phyloP scores from a whole-genome alignment of 331 rosid species.

The Rosa hybrid region DNA sequence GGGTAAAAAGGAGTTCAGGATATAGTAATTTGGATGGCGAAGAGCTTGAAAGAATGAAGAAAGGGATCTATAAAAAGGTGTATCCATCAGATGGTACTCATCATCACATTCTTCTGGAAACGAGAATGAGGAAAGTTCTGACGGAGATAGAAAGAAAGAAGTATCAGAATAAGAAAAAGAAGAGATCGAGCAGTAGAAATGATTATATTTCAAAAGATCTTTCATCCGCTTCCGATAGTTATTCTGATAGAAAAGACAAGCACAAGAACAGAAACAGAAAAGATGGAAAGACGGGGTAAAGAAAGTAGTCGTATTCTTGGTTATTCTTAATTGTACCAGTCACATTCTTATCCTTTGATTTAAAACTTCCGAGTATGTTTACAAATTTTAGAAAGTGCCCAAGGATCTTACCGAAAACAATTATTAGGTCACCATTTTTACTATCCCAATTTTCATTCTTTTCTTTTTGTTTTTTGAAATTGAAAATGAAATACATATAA shows the following conservation, averaged over 20 bases:
- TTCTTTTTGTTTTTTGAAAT: too few relatives aligned
- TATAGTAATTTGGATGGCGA: constrained; percentile 56
- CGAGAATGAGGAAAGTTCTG: constrained; percentile 45
- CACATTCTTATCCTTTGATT: too few relatives aligned
- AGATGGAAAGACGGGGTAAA: constrained; percentile 30
- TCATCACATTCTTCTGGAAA: constrained; percentile 44
- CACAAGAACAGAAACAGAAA: constrained; percentile 20
- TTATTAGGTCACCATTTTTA: too few relatives aligned
- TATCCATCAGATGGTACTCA: constrained; percentile 51
- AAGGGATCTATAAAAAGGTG: constrained; percentile 61
- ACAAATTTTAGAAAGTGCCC: too few relatives aligned
- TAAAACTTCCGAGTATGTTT: too few relatives aligned
- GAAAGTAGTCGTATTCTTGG: neutral
- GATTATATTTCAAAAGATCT: constrained; percentile 32
- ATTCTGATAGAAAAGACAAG: constrained; percentile 16
- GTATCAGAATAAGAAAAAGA: constrained; percentile 37
- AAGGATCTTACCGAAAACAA: too few relatives aligned
- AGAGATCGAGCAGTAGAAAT: constrained; percentile 33
- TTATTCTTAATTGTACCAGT: too few relatives aligned
- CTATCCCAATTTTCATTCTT: too few relatives aligned
- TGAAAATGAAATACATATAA: too few relatives aligned
- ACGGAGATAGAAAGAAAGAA: constrained; percentile 29
- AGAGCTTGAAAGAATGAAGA: constrained; percentile 42
- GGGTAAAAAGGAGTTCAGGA: constrained; percentile 29
- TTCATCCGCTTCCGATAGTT: constrained; percentile 25